Base-by-base conservation (phyloP, 2,329 filamentous ascomycete species). In the Ceratocystis eucalypticola region DNA sequence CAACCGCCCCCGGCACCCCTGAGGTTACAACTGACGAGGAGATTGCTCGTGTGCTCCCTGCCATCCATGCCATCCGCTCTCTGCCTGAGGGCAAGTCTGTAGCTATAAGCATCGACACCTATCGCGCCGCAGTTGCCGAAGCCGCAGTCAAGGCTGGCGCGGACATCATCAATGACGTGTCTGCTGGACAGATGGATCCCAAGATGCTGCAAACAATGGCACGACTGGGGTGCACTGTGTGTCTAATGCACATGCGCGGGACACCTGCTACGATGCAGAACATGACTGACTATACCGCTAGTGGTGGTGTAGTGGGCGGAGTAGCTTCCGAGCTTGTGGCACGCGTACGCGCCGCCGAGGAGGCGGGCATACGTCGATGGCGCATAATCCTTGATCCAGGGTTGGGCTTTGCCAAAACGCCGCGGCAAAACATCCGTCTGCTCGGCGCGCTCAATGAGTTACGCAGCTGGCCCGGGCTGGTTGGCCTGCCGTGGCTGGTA, bases 91-190 rank as follows among this genome's bases (percentile, higher is more conserved):
- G 84, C 1, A 74, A 77, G 3, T 76, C 84, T 66, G 75, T 91
- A n/a, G 83, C 85, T 69, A 87, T 96, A 72, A 95, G 89, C 73
- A 80, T 99, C 68, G 94, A 99, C 77, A 99, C 94, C 2, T 99
- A 96, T 77, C 89, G 91, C 41, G 88, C 93, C 0, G 78, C 80
- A 1, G 93, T 99, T 1, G 94, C 93, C 1, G 83, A 86, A 71
- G 84, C 84, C 22, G 89, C 91, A 20, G 80, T 94, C 66, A 77
- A 79, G 30, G 89, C 87, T 3, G 94, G 94, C 63, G 93, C 92
- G 5, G 87, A 96, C 74, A 88, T 99, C 69, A 85, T 99, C 77
- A 99, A 99, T 76, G 94, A 99, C 75, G 86, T 99, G 45, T 95
- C 91, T 0, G 91, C 88, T 1, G 94, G 94, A 2, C 73, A 80